These are phyloP conservation scores for Hibiscus trionum DNA, from an alignment of 345 rosid species.

Conservation along the genomic window DNA sequence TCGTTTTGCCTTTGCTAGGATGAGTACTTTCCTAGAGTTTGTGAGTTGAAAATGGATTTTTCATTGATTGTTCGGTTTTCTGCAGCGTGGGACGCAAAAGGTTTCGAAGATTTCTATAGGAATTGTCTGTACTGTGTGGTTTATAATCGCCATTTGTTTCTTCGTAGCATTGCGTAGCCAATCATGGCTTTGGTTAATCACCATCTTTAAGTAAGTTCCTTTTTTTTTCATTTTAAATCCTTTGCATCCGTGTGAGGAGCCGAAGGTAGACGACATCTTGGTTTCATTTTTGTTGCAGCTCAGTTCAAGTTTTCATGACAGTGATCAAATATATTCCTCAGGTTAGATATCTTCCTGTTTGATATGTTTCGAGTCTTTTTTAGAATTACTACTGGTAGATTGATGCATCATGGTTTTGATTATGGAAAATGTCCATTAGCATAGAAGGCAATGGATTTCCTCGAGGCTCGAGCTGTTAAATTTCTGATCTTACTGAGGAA, in stretches of 20 bases:
- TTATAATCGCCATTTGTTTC: slow-evolving; percentile 54
- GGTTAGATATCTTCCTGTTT: slow-evolving; percentile 32
- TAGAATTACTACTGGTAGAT: not conserved
- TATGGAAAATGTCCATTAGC: not conserved
- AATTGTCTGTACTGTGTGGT: slow-evolving; percentile 52
- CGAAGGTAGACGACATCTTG: not conserved
- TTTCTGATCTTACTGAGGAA: not conserved
- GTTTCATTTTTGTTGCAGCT: slow-evolving; percentile 37
- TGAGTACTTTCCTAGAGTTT: not conserved
- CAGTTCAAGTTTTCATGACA: slow-evolving; percentile 82
- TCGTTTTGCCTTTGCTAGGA: not conserved
- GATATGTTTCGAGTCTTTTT: not conserved
- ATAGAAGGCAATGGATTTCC: not conserved
- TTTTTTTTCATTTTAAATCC: not conserved
- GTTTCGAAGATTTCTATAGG: slow-evolving; percentile 53
- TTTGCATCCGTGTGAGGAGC: not conserved
- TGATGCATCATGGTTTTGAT: slow-evolving; percentile 3
- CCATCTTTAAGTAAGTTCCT: slow-evolving; percentile 64
- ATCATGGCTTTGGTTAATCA: slow-evolving; percentile 84
- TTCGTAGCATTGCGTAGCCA: slow-evolving; percentile 64
- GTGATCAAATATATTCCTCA: slow-evolving; percentile 80
- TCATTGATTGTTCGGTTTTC: not conserved
- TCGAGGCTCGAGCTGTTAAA: not conserved
- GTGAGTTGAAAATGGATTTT: not conserved
- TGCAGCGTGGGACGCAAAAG: slow-evolving; percentile 80